Evolutionary conservation across 441 rosid genomes (phyloP).

Genomic region (Corymbia citriodora): DNA sequence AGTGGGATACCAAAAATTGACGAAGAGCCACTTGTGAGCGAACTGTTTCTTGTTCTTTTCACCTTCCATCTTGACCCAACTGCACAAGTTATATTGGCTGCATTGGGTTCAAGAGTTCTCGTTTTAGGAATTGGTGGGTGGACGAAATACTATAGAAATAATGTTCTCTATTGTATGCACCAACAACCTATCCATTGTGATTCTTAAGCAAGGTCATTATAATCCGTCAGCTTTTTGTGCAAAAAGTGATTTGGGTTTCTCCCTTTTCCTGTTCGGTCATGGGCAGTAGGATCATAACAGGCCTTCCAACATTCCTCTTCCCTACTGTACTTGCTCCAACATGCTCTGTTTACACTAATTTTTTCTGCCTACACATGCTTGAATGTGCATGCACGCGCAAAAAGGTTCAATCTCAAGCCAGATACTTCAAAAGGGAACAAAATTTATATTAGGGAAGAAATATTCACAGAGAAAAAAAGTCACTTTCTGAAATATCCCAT

Average conservation of each 20-base stretch:
- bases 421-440: neutral
- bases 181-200: neutral
- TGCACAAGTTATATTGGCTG: neutral
- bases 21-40: neutral
- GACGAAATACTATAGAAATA: neutral
- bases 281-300: neutral
- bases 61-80: neutral
- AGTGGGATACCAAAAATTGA: neutral
- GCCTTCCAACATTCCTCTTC: neutral
- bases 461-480: neutral
- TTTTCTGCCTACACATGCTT: neutral
- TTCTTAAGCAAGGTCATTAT: neutral
- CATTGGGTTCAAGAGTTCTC: neutral
- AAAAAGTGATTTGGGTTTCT: neutral
- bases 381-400: neutral
- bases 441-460: neutral
- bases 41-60: neutral
- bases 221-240: neutral
- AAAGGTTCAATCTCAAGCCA: neutral
- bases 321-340: neutral
- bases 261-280: neutral
- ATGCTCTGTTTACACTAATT: neutral
- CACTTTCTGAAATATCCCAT: conserved; percentile 14
- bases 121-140: neutral
- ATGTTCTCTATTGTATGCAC: neutral